Evolutionary conservation across 495 filamentous ascomycete genomes (phyloP).

Genomic region (Xylaria venustula): DNA sequence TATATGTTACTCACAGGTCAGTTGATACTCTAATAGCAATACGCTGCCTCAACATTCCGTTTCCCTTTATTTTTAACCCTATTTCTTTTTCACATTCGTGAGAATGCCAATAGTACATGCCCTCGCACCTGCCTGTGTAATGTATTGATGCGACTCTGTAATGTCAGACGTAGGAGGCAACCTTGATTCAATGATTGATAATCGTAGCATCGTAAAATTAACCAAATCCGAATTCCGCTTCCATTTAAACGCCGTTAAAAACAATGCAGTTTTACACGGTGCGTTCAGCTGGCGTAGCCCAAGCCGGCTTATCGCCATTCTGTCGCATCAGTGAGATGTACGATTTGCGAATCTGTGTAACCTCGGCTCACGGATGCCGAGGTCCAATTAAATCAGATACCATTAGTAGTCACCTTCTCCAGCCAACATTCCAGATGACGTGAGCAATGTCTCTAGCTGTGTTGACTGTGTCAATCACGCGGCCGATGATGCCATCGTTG

Average conservation of each 20-base stretch:
- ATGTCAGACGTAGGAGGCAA: constrained; percentile 3
- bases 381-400: neutral
- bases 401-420: constrained; percentile 61
- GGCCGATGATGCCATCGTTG: constrained; percentile 63
- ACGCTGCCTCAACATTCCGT: neutral
- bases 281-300: neutral
- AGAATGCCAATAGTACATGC: neutral
- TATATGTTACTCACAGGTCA: neutral
- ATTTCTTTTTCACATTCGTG: neutral
- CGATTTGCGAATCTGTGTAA: neutral
- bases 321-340: neutral
- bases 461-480: constrained; percentile 91
- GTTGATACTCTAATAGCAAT: neutral
- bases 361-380: neutral
- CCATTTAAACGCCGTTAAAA: constrained; percentile 11
- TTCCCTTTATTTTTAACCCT: neutral
- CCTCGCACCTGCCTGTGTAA: neutral
- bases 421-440: constrained; percentile 98
- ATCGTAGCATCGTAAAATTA: constrained; percentile 11
- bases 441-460: constrained; percentile 94
- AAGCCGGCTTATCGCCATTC: neutral
- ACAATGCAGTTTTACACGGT: constrained; percentile 9
- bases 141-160: constrained; percentile 9
- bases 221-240: neutral
- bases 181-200: constrained; percentile 1